Evolutionary conservation across 208 protist genomes (phyloP).

Genomic region (Acanthamoeba culbertsoni): DNA sequence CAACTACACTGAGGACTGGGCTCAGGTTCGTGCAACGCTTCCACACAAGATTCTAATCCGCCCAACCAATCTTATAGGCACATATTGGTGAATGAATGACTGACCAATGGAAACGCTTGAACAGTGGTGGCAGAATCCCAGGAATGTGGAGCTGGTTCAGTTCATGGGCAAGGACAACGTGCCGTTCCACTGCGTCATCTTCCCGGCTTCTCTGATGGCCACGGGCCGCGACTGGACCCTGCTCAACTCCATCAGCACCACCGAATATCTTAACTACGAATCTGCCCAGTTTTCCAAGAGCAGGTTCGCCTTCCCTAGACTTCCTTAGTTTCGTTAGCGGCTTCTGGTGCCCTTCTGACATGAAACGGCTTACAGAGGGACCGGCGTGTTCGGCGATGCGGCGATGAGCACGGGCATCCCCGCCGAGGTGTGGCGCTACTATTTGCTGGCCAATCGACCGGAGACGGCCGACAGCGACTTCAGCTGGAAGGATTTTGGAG

Average conservation of each 20-base stretch:
- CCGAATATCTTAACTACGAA: slow-evolving; percentile 89
- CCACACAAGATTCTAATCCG: too few species aligned
- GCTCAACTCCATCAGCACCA: slow-evolving; percentile 81
- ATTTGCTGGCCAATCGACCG: slow-evolving; percentile 84
- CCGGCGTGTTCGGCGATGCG: slow-evolving; percentile 87
- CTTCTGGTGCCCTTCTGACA: neutral
- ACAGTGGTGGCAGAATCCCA: slow-evolving; percentile 85
- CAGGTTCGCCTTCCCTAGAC: neutral
- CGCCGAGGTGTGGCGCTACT: slow-evolving; percentile 84
- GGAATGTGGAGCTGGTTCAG: slow-evolving; percentile 83
- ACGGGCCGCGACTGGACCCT: slow-evolving; percentile 77
- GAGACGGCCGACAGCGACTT: slow-evolving; percentile 81
- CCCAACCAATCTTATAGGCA: too few species aligned
- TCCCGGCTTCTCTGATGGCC: slow-evolving; percentile 84
- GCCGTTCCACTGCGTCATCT: slow-evolving; percentile 89
- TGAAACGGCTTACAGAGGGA: slow-evolving; percentile 17
- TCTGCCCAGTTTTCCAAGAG: slow-evolving; percentile 85
- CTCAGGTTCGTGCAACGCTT: too few species aligned
- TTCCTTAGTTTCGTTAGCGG: neutral
- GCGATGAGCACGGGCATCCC: slow-evolving; percentile 81
- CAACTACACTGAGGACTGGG: slow-evolving; percentile 82
- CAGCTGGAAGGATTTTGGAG: slow-evolving; percentile 80
- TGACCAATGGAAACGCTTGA: too few species aligned
- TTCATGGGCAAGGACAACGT: slow-evolving; percentile 92
- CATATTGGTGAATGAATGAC: too few species aligned